These are phyloP conservation scores for Aechmea fasciata DNA, from an alignment of 176 grass and related monocot species.

Conservation along the genomic window DNA sequence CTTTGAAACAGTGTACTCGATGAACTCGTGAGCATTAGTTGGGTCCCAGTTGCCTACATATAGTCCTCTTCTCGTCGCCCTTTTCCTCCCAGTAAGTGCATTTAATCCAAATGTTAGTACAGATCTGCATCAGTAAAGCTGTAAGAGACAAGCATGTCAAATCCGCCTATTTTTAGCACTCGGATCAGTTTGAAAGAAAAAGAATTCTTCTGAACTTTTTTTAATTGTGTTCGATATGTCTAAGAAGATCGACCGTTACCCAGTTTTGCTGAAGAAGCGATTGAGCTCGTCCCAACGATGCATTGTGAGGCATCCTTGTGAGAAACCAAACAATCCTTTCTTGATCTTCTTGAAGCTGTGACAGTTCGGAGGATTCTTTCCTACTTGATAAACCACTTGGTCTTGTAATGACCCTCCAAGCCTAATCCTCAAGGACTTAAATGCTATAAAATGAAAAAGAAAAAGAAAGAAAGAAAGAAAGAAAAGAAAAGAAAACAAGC, in stretches of 20 bases:
- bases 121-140: slow-evolving; percentile 21
- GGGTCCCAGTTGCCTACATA: slow-evolving; percentile 37
- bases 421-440: slow-evolving; percentile 35
- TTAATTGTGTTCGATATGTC: too few relatives aligned
- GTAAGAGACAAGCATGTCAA: too few relatives aligned
- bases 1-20: slow-evolving; percentile 33
- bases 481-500: slow-evolving; percentile 4
- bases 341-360: slow-evolving; percentile 20
- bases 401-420: slow-evolving; percentile 58
- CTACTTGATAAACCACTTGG: slow-evolving; percentile 40
- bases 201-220: too few relatives aligned
- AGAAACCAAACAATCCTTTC: slow-evolving; percentile 40
- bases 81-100: slow-evolving; percentile 38
- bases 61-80: slow-evolving; percentile 8
- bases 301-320: slow-evolving; percentile 38
- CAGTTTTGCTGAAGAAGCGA: slow-evolving; percentile 36
- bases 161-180: too few relatives aligned
- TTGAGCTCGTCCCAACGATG: slow-evolving; percentile 46
- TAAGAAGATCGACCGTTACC: slow-evolving; percentile 11
- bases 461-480: too few relatives aligned
- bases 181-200: too few relatives aligned
- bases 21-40: slow-evolving; percentile 41
- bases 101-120: slow-evolving; percentile 57
- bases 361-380: slow-evolving; percentile 16
- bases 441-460: slow-evolving; percentile 18